Conservation (phyloP, 148 eudicot species). For the Persicaria tinctoria region DNA sequence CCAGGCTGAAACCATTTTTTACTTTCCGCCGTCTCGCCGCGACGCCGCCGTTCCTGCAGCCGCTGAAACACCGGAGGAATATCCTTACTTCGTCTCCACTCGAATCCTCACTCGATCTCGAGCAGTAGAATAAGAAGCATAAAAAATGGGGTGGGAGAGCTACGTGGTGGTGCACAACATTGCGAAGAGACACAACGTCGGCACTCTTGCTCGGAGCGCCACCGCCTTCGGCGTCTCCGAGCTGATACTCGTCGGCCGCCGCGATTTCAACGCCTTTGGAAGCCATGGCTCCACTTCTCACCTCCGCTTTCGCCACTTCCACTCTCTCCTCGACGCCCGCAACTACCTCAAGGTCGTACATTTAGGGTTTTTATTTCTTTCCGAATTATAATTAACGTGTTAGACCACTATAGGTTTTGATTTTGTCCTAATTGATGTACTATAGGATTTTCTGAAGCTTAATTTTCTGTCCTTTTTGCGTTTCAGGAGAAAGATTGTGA, state of each 20-base stretch:
- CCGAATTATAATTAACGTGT: not conserved
- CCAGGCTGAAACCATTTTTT: not conserved
- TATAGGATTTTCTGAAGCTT: not conserved
- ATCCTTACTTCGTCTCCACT: not conserved
- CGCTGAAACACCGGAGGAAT: conserved; percentile 3
- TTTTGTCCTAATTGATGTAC: not conserved
- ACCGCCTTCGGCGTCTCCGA: conserved; percentile 95
- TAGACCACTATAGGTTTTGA: not conserved
- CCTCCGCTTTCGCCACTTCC: conserved; percentile 74
- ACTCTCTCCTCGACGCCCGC: conserved; percentile 71
- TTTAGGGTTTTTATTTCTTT: not conserved
- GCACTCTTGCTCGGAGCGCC: conserved; percentile 88
- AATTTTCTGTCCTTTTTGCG: conserved; percentile 13
- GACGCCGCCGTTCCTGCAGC: not conserved
- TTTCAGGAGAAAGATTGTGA: conserved; percentile 78
- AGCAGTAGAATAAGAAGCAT: not conserved
- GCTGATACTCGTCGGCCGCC: conserved; percentile 75
- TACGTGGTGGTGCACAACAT: conserved; percentile 93
- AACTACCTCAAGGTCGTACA: conserved; percentile 58
- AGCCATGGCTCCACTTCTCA: conserved; percentile 94
- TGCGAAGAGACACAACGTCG: conserved; percentile 96
- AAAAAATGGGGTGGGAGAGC: conserved; percentile 34
- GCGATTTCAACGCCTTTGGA: conserved; percentile 93
- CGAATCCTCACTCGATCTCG: not conserved
- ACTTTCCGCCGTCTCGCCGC: not conserved